A percentile compares a stretch with the other conserved stretches of the same genome.
These are phyloP conservation scores for Scheffersomyces ergatensis DNA, from an alignment of 805 yeast genomes.

Conservation along the genomic window DNA sequence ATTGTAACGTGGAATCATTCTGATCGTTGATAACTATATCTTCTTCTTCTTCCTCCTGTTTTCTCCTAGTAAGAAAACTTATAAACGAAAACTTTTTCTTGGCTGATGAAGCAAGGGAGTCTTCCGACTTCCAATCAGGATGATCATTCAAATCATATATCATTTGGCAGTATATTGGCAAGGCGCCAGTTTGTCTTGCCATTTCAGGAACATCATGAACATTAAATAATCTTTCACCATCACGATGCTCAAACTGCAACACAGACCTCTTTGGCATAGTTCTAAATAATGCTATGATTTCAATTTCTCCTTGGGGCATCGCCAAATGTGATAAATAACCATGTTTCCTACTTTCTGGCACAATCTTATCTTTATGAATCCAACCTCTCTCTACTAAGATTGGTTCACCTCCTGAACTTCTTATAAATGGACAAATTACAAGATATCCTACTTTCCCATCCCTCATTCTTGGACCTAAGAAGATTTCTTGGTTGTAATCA, in stretches of 20 bases:
- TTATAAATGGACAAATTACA: constrained; percentile 76
- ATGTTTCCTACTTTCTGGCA: constrained; percentile 47
- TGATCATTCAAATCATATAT: constrained; percentile 65
- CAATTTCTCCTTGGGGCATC: constrained; percentile 69
- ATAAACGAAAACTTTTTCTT: neutral
- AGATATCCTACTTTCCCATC: constrained; percentile 72
- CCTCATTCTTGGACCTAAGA: constrained; percentile 84
- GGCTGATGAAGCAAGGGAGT: constrained; percentile 1
- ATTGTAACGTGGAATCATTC: constrained; percentile 32
- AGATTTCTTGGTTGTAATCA: constrained; percentile 81
- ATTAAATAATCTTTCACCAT: constrained; percentile 67
- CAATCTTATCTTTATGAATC: constrained; percentile 68
- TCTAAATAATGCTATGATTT: constrained; percentile 71
- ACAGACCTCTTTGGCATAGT: constrained; percentile 61
- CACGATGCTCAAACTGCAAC: constrained; percentile 66
- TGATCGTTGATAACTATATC: constrained; percentile 8
- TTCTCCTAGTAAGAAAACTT: constrained; percentile 10
- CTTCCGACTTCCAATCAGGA: constrained; percentile 42
- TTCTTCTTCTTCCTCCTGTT: constrained; percentile 9
- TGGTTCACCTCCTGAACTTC: constrained; percentile 73
- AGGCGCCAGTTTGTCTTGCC: constrained; percentile 63
- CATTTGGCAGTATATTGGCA: constrained; percentile 77
- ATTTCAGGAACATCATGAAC: constrained; percentile 80
- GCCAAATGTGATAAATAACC: constrained; percentile 64
- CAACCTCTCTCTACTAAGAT: constrained; percentile 89